These are phyloP conservation scores for Butyriboletus appendiculatus DNA, from an alignment of 1,284 basidiomycete species.

Conservation along the genomic window DNA sequence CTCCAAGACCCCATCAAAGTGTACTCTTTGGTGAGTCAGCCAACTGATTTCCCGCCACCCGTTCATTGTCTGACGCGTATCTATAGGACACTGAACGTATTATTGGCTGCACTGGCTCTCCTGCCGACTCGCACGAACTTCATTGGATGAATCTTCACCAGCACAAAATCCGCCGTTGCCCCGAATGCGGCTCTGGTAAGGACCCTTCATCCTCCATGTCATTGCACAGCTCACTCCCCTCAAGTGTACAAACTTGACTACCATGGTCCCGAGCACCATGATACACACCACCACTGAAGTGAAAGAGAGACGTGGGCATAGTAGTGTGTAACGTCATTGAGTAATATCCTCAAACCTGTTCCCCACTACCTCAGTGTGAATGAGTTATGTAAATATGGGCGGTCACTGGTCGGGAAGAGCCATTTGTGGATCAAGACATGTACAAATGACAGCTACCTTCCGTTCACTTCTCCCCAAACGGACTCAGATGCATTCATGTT, in stretches of 20 bases:
- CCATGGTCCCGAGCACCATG: constrained; percentile 50
- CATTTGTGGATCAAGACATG: not conserved
- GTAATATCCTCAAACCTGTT: constrained; percentile 4
- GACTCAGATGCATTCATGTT: not conserved
- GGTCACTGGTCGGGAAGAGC: not conserved
- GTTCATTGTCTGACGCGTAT: not conserved
- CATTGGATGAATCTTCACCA: constrained; percentile 77
- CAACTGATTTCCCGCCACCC: not conserved
- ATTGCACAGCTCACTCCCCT: constrained; percentile 10
- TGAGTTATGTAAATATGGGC: not conserved
- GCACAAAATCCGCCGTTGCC: constrained; percentile 76
- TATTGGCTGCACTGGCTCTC: constrained; percentile 90
- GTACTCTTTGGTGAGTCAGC: constrained; percentile 73
- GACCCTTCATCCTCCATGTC: constrained; percentile 10
- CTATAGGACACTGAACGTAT: constrained; percentile 75
- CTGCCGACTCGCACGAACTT: constrained; percentile 91
- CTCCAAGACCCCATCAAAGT: constrained; percentile 87
- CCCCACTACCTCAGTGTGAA: not conserved
- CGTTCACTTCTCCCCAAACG: not conserved
- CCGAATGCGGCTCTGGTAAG: constrained; percentile 88
- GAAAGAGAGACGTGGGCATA: constrained; percentile 10
- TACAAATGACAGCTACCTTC: not conserved
- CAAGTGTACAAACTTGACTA: constrained; percentile 62
- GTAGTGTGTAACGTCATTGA: constrained; percentile 20
- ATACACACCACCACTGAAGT: constrained; percentile 41